phyloP scores from a whole-genome alignment of 768 basidiomycete species.

The Hericium rajendrae region DNA sequence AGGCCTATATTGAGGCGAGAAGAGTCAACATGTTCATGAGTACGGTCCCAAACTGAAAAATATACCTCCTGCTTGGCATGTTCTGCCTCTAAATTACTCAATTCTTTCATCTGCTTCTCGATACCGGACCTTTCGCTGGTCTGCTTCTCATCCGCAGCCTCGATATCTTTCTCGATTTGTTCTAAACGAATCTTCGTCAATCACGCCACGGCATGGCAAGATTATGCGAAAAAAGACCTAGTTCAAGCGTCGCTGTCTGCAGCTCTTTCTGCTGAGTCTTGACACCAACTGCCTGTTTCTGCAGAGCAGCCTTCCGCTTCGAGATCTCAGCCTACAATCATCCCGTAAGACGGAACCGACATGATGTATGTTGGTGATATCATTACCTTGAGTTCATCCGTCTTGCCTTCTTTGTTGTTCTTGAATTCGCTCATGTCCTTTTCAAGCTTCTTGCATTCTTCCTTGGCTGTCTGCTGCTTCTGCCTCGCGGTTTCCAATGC shows the following conservation, averaged over 20 bases:
- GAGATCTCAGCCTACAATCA: constrained; percentile 58
- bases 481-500: constrained; percentile 58
- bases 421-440: constrained; percentile 98
- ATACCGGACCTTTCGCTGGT: constrained; percentile 37
- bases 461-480: constrained; percentile 68
- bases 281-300: constrained; percentile 71
- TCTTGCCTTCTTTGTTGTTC: constrained; percentile 96
- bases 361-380: background rate
- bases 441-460: constrained; percentile 80
- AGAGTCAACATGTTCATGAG: background rate
- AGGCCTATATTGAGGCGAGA: constrained; percentile 26
- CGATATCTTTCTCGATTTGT: constrained; percentile 72
- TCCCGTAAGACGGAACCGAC: background rate
- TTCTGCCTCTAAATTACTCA: constrained; percentile 46
- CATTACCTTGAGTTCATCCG: constrained; percentile 80
- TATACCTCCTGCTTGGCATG: constrained; percentile 36
- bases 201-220: background rate
- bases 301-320: constrained; percentile 70
- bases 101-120: constrained; percentile 49
- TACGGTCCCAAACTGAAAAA: background rate
- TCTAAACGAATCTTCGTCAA: constrained; percentile 32
- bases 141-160: constrained; percentile 34
- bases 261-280: constrained; percentile 86
- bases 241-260: constrained; percentile 78
- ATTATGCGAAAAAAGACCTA: constrained; percentile 44